Base-by-base conservation (phyloP, 805 yeast species). In the Candida michaelii region DNA sequence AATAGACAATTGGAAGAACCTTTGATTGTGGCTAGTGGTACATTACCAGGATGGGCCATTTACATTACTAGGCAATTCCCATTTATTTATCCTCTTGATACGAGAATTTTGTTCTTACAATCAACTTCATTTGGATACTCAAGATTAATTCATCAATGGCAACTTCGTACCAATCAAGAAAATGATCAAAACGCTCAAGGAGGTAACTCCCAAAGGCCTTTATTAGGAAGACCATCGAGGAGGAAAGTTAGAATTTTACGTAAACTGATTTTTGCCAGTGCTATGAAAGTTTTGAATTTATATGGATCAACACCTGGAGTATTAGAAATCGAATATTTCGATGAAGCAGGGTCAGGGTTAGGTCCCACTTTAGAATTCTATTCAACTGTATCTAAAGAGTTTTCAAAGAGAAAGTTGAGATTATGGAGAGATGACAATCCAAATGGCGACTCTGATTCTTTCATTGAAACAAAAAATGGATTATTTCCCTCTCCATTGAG, bases 331-430 rank as follows among this genome's bases (percentile, higher is more conserved):
- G 96, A 90, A 58, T 91, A 85, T 54, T 80, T 75, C 48, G 89
- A 84, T 50, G 99, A 91, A 59, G 96, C 76, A 5, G 99, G 98
- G n/a, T 83, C 96, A 0, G 99, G 99, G 0, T 66, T 89, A 34
- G 99, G 99, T 0, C 99, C 99, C 3, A 91, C 99, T 0, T 69
- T 90, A 49, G 99, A 91, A 62, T 91, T 93, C 56, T 91, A 89
- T 56, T 81, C 97, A 0, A 69, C 74, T 12, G 89, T 87, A 1
- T 89, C 97, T 0, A 79, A 72, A 43, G 89, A 83, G 48, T 89
- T 91, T 58, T 67, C 84, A 1, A 73, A 67, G 49, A 74, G 71
- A 39, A 71, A 71, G 19, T 62, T 83, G 36, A 63, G 62, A 7
- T 67, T 93, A 68, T 91, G 98, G 98, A 74, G 95, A 51, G 62